Evolutionary conservation across 1,284 basidiomycete genomes (phyloP).

Genomic region (Papiliotrema nemorosa): DNA sequence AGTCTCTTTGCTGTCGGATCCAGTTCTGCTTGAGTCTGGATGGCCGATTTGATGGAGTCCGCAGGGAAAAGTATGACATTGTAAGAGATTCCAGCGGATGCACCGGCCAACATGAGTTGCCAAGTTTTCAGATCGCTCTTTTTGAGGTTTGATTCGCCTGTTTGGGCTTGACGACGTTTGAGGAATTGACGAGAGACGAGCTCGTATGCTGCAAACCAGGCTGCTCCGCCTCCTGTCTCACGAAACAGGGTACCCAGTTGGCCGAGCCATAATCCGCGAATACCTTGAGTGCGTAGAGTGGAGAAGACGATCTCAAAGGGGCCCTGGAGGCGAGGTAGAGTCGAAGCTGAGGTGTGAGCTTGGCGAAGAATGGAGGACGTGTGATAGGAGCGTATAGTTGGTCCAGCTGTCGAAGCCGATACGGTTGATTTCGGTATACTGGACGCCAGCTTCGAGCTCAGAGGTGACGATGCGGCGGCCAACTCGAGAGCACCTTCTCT

Average conservation of each 20-base stretch:
- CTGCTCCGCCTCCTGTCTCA: constrained; percentile 79
- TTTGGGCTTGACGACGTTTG: constrained; percentile 42
- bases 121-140: constrained; percentile 63
- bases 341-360: constrained; percentile 11
- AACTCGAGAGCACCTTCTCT: constrained; percentile 42
- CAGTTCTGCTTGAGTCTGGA: constrained; percentile 91
- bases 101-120: constrained; percentile 82
- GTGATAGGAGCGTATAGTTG: constrained; percentile 13
- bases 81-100: constrained; percentile 80
- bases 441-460: constrained; percentile 31
- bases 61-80: constrained; percentile 82
- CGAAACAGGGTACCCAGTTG: constrained; percentile 81
- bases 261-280: constrained; percentile 79
- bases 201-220: constrained; percentile 87
- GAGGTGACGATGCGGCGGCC: constrained; percentile 15
- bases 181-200: constrained; percentile 61
- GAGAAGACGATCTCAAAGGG: constrained; percentile 66
- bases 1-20: constrained; percentile 54
- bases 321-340: constrained; percentile 54
- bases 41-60: constrained; percentile 89
- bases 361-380: constrained; percentile 3
- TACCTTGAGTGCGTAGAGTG: constrained; percentile 63
- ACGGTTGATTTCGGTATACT: constrained; percentile 4
- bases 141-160: constrained; percentile 30
- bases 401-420: constrained; percentile 19